Conservation (phyloP, 2,329 filamentous ascomycete species). For the Talaromyces sp. region DNA sequence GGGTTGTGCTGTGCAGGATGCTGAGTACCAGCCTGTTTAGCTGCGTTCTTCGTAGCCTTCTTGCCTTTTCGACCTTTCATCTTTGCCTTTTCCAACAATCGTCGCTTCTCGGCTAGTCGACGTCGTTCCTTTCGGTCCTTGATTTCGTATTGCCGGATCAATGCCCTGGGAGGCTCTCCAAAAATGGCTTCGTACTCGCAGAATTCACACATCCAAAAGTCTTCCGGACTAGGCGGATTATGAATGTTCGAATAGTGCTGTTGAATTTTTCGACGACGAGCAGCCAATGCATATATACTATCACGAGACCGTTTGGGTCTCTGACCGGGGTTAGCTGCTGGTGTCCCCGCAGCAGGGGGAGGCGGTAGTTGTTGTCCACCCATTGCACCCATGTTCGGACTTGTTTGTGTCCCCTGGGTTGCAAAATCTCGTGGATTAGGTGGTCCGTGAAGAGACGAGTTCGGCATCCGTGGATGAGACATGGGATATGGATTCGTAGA, state of each 20-base stretch:
- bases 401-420: conserved; percentile 58
- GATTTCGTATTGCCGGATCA: conserved; percentile 90
- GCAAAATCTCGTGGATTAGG: conserved; percentile 42
- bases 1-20: conserved; percentile 37
- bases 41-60: conserved; percentile 70
- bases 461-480: conserved; percentile 35
- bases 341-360: conserved; percentile 41
- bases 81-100: conserved; percentile 87
- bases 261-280: conserved; percentile 71
- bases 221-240: conserved; percentile 67
- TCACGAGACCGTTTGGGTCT: conserved; percentile 66
- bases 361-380: conserved; percentile 29
- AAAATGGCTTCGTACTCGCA: conserved; percentile 98
- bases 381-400: conserved; percentile 47
- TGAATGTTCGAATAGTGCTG: conserved; percentile 75
- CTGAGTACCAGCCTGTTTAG: conserved; percentile 46
- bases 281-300: conserved; percentile 72
- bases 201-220: conserved; percentile 95
- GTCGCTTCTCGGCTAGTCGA: conserved; percentile 78
- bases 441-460: neutral
- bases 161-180: conserved; percentile 75
- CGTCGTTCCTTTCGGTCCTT: conserved; percentile 85
- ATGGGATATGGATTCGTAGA: conserved; percentile 52
- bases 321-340: conserved; percentile 50
- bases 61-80: conserved; percentile 88